Base-by-base conservation (phyloP, 2,329 filamentous ascomycete genomes). In the Incumbomyces lentus region DNA sequence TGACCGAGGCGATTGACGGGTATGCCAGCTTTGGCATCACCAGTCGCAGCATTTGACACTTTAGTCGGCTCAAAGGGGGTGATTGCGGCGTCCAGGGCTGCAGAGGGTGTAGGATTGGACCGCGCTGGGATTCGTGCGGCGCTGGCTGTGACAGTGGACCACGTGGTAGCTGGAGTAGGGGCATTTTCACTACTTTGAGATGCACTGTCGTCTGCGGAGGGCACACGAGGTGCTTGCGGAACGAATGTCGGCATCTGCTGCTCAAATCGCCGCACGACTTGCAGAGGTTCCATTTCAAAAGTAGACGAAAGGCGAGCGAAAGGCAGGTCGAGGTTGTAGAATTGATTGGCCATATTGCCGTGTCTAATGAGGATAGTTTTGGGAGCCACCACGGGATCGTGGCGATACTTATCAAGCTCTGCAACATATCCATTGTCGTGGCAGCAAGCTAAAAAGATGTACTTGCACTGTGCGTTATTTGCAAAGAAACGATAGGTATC, bases 391-490 rank as follows among this genome's bases (percentile, higher is more conserved):
- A 48, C 31, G 3, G 40, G 36, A 39, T 52, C 49, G 34, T 54
- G 47, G n/a, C 51, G 52, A 54, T 75, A 74, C 6, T 73, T 72
- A 4, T 68, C 72, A 19, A 82, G 63, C 40, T 79, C 68, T 6
- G 74, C 70, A 38, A 79, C 62, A 57, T 81, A 80, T 42, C 73
- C 72, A 18, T 67, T 67, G 53, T 82, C 75, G 53, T 81, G 77
- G 55, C 78, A 82, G 33, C 72, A 77, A 4, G 76, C 79, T 48
- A 80, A 76, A 56, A 75, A 76, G 31, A 83, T 78, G 57, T 81
- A 78, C 53, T 75, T 77, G 64, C 79, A 83, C 55, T 80, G 75
- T 2, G 68, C 63, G 53, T 76, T 77, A 38, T 79, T 72, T 30
- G 68, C 71, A 50, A 77, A 79, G 1, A 79, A 64, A 4, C 67